phyloP scores from a whole-genome alignment of 768 basidiomycete species.

The Suillus variegatus region DNA sequence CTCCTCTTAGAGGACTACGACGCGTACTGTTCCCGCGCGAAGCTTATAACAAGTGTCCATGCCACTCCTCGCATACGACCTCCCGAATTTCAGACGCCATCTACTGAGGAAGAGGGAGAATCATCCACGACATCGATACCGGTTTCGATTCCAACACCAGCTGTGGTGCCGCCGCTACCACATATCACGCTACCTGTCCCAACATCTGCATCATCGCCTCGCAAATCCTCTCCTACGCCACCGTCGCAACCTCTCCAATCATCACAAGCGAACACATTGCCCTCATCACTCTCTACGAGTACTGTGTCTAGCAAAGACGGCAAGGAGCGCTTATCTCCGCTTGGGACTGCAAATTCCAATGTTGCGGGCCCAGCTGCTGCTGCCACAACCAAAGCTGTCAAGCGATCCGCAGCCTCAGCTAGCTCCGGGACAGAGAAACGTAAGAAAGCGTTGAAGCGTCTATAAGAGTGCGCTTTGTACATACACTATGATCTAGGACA shows the following conservation, averaged over 20 bases:
- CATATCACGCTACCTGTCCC: constrained; percentile 31
- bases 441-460: constrained; percentile 84
- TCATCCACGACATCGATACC: constrained; percentile 12
- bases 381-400: constrained; percentile 60
- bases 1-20: constrained; percentile 88
- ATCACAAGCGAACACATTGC: constrained; percentile 42
- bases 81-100: constrained; percentile 63
- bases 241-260: constrained; percentile 39
- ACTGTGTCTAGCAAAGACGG: constrained; percentile 31
- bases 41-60: constrained; percentile 88
- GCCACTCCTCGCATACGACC: constrained; percentile 80
- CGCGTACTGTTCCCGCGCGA: constrained; percentile 83
- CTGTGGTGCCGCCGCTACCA: constrained; percentile 25
- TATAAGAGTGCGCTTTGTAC: constrained; percentile 39
- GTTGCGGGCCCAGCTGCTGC: constrained; percentile 41
- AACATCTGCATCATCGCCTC: constrained; percentile 41
- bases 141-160: constrained; percentile 15
- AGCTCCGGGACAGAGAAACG: constrained; percentile 72
- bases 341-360: constrained; percentile 73
- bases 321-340: constrained; percentile 69
- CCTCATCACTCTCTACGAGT: constrained; percentile 37
- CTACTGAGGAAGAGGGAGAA: constrained; percentile 26
- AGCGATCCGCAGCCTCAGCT: constrained; percentile 59
- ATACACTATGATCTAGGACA: constrained; percentile 7
- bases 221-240: constrained; percentile 45